Conservation (phyloP, 306 rosid genomes). For the Lathyrus sativus region DNA sequence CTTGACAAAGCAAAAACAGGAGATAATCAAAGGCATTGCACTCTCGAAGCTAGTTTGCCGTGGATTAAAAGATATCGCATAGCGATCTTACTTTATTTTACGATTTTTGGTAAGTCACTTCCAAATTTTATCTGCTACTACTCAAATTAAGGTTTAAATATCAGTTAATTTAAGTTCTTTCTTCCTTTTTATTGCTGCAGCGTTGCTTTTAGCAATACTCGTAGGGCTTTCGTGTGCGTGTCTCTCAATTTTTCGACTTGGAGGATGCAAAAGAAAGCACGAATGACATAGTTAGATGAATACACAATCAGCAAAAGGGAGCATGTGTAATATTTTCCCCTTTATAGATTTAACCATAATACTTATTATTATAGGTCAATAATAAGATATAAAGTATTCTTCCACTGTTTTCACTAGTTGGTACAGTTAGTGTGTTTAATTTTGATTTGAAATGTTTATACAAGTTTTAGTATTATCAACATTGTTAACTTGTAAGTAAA, state of each 20-base stretch:
- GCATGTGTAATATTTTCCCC: constrained; percentile 30
- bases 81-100: constrained; percentile 47
- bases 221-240: constrained; percentile 26
- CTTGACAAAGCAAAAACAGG: constrained; percentile 34
- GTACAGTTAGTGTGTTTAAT: constrained; percentile 14
- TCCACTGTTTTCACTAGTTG: constrained; percentile 24
- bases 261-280: constrained; percentile 43
- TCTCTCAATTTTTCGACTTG: constrained; percentile 17
- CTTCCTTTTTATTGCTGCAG: constrained; percentile 39
- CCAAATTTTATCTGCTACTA: constrained; percentile 29
- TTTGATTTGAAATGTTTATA: not conserved
- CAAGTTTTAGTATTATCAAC: not conserved
- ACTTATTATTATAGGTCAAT: constrained; percentile 32
- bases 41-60: constrained; percentile 65
- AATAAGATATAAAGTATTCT: constrained; percentile 38
- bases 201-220: constrained; percentile 35
- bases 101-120: constrained; percentile 49
- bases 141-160: not conserved
- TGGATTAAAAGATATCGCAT: constrained; percentile 71
- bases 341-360: constrained; percentile 30
- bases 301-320: constrained; percentile 35
- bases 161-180: constrained; percentile 19
- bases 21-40: constrained; percentile 52
- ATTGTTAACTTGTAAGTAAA: no score
- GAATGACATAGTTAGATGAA: constrained; percentile 36